phyloP scores from a whole-genome alignment of 2,329 filamentous ascomycete genomes.

The Cercospora berteroae region DNA sequence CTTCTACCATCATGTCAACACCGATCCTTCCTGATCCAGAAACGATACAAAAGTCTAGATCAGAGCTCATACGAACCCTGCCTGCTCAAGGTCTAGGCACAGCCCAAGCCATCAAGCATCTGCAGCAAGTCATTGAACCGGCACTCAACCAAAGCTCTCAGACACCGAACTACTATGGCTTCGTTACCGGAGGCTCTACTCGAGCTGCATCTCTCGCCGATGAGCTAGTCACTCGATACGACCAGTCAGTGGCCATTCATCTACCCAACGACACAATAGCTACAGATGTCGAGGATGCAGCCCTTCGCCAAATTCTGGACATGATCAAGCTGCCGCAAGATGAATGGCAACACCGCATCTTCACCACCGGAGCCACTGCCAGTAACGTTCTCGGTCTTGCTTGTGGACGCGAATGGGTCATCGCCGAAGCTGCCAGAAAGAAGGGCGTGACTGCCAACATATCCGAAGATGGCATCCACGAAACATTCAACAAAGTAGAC shows the following conservation, averaged over 20 bases:
- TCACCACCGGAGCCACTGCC: conserved; percentile 71
- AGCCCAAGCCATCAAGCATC: conserved; percentile 43
- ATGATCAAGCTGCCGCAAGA: conserved; percentile 60
- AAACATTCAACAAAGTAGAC: conserved; percentile 63
- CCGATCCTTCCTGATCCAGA: conserved; percentile 39
- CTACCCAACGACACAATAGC: conserved; percentile 71
- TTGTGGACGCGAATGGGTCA: conserved; percentile 67
- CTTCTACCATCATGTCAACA: not conserved
- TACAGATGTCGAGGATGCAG: conserved; percentile 72
- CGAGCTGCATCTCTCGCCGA: conserved; percentile 80
- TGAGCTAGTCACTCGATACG: conserved; percentile 73
- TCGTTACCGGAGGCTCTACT: conserved; percentile 79
- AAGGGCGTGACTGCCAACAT: conserved; percentile 46
- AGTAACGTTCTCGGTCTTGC: conserved; percentile 66
- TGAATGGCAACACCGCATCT: conserved; percentile 69
- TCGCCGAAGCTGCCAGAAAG: conserved; percentile 48
- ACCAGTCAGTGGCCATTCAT: conserved; percentile 84
- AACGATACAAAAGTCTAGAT: conserved; percentile 35
- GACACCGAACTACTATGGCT: conserved; percentile 75
- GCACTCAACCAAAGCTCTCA: conserved; percentile 63
- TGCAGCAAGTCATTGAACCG: conserved; percentile 48
- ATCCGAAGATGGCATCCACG: conserved; percentile 67
- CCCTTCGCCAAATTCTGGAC: conserved; percentile 67
- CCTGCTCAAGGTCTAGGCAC: conserved; percentile 46
- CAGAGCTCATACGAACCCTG: conserved; percentile 40